Conservation (phyloP, 371 early-diverging fungal genomes). For the Basidiobolus meristosporus region DNA sequence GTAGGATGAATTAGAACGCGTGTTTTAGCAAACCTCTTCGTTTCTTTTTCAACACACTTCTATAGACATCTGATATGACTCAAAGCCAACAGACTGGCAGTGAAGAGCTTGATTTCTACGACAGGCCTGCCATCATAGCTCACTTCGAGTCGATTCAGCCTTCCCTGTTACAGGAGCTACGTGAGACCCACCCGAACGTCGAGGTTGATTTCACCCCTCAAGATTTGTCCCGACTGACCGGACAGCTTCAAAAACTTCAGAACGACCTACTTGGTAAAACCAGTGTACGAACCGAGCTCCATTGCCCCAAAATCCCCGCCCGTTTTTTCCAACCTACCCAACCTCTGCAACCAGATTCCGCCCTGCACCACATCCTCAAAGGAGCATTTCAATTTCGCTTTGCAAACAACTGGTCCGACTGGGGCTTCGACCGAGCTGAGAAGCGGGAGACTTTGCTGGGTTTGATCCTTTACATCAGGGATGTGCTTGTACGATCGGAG, state of each 20-base stretch:
- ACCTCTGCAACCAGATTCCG: slow-evolving; percentile 9
- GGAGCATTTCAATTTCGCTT: slow-evolving; percentile 24
- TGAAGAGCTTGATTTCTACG: too few relatives aligned
- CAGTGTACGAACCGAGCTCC: slow-evolving; percentile 7
- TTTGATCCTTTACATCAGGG: slow-evolving; percentile 18
- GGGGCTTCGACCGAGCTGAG: slow-evolving; percentile 21
- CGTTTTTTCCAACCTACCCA: slow-evolving; percentile 22
- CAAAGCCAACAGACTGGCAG: too few relatives aligned
- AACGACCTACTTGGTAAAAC: slow-evolving; percentile 22
- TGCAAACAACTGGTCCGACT: slow-evolving; percentile 17
- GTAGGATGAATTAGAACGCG: too few relatives aligned
- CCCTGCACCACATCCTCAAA: slow-evolving; percentile 21
- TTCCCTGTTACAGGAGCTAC: slow-evolving; percentile 16
- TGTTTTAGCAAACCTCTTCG: too few relatives aligned
- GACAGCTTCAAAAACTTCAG: slow-evolving; percentile 36
- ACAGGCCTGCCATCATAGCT: slow-evolving; percentile 5
- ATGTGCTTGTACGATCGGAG: slow-evolving; percentile 9
- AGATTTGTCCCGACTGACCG: slow-evolving; percentile 23
- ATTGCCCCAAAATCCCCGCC: slow-evolving; percentile 16
- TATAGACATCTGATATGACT: too few relatives aligned
- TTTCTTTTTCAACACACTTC: too few relatives aligned
- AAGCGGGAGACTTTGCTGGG: slow-evolving; percentile 17
- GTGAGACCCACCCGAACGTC: slow-evolving; percentile 8
- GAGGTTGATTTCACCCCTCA: slow-evolving; percentile 15
- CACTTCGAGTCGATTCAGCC: slow-evolving; percentile 17